Percentiles rank a stretch among this genome's conserved stretches.
Conservation (phyloP, 2,329 filamentous ascomycete genomes). For the Calonectria pauciramosa region DNA sequence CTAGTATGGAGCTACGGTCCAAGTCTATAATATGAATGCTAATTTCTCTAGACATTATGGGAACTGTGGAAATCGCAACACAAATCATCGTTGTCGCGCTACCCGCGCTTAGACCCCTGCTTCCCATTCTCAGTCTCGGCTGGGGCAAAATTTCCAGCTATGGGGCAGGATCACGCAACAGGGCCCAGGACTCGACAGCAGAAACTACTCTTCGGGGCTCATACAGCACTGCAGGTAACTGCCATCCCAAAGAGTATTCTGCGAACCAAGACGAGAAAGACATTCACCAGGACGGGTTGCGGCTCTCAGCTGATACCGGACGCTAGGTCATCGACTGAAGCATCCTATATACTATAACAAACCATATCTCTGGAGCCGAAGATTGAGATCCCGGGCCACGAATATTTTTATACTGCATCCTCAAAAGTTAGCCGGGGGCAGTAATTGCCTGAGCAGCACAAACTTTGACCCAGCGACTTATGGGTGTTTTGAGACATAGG, state of each 20-base stretch:
- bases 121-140: neutral
- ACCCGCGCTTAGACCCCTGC: neutral
- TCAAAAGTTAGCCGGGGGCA: neutral
- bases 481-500: neutral
- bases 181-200: neutral
- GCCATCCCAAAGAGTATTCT: neutral
- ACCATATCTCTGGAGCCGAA: neutral
- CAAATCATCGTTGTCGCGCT: constrained; percentile 6
- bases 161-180: neutral
- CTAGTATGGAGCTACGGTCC: neutral
- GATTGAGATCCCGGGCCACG: neutral
- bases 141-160: neutral
- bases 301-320: neutral
- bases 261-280: neutral
- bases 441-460: neutral
- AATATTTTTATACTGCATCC: neutral
- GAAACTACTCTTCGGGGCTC: neutral
- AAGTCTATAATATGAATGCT: neutral
- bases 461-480: neutral
- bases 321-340: neutral
- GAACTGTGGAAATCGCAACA: constrained; percentile 7
- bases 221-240: neutral
- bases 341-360: neutral
- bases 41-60: neutral
- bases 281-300: neutral